phyloP scores from a whole-genome alignment of 2,329 filamentous ascomycete species.

The Trichoderma brevicompactum region DNA sequence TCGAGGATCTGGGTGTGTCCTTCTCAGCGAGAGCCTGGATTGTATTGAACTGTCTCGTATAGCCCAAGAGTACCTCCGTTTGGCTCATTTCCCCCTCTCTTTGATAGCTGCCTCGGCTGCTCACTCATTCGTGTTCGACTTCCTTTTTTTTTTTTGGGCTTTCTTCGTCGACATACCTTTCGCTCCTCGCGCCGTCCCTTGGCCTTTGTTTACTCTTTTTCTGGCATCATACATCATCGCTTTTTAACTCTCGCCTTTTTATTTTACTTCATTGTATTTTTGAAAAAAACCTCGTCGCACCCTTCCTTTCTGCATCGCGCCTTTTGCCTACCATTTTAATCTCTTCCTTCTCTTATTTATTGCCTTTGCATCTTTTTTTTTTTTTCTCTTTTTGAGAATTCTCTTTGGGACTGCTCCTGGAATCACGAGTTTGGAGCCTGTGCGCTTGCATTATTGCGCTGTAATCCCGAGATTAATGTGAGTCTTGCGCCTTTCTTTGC shows the following conservation, averaged over 20 bases:
- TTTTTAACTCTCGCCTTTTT: not conserved
- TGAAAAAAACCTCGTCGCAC: not conserved
- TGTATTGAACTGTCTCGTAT: slow-evolving; percentile 18
- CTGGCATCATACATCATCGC: slow-evolving; percentile 1
- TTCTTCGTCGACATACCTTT: slow-evolving; percentile 14
- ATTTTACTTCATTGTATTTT: not conserved
- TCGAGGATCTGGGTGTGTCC: slow-evolving; percentile 14
- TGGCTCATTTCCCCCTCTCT: slow-evolving; percentile 24
- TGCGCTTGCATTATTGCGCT: slow-evolving; percentile 27
- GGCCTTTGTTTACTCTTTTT: slow-evolving; percentile 11
- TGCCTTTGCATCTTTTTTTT: slow-evolving; percentile 5
- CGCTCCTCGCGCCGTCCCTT: slow-evolving; percentile 14
- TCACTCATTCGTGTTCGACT: slow-evolving; percentile 24
- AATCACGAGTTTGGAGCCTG: slow-evolving; percentile 1
- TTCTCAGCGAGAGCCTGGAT: slow-evolving; percentile 20
- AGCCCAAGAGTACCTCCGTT: slow-evolving; percentile 21
- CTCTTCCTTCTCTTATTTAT: slow-evolving; percentile 5
- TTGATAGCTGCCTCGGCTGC: slow-evolving; percentile 27
- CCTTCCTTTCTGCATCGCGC: slow-evolving; percentile 6
- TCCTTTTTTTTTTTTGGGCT: slow-evolving; percentile 10
- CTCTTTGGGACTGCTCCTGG: not conserved
- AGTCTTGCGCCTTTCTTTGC: slow-evolving; percentile 41
- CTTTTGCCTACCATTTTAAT: slow-evolving; percentile 15
- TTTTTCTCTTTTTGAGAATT: not conserved
- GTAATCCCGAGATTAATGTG: slow-evolving; percentile 42